Percentiles rank a stretch among this genome's conserved stretches.
Conservation (phyloP, 2,329 filamentous ascomycete genomes). For the Nothophaeocryptopus gaeumannii region DNA sequence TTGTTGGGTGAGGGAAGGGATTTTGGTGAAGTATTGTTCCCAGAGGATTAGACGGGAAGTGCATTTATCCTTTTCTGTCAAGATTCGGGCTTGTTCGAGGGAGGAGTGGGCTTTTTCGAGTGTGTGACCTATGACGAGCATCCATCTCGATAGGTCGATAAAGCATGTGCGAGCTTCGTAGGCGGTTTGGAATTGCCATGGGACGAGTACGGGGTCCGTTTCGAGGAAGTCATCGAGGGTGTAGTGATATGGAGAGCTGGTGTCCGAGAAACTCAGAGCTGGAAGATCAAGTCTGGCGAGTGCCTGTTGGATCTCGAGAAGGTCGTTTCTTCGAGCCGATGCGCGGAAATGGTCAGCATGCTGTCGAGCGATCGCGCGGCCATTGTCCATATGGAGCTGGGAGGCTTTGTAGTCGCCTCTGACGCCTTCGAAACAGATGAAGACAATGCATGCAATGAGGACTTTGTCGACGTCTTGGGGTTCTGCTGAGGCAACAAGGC, state of each 20-base stretch:
- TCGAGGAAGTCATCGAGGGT: slow-evolving; percentile 11
- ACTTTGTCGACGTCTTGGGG: slow-evolving; percentile 19
- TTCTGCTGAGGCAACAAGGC: not conserved
- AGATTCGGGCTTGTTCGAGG: not conserved
- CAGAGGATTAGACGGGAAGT: slow-evolving; percentile 3
- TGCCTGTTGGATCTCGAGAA: slow-evolving; percentile 15
- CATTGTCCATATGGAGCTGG: slow-evolving; percentile 17
- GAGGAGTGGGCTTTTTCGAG: not conserved
- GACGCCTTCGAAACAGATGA: slow-evolving; percentile 30
- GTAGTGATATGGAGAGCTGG: slow-evolving; percentile 12
- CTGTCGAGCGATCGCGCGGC: slow-evolving; percentile 11
- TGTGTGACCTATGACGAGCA: slow-evolving; percentile 7
- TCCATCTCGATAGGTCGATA: slow-evolving; percentile 14
- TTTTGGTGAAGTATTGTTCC: slow-evolving; percentile 13
- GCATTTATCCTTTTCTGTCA: slow-evolving; percentile 4
- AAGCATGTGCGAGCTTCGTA: slow-evolving; percentile 15
- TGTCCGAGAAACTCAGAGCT: slow-evolving; percentile 11
- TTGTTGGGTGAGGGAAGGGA: not conserved
- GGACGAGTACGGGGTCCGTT: slow-evolving; percentile 5
- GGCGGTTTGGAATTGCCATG: slow-evolving; percentile 14
- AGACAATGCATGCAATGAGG: slow-evolving; percentile 29
- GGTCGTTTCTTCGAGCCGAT: slow-evolving; percentile 13
- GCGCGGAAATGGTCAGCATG: slow-evolving; percentile 1
- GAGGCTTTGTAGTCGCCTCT: slow-evolving; percentile 23
- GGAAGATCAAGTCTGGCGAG: slow-evolving; percentile 16